Conservation (phyloP, 768 basidiomycete species). For the Naganishia friedmannii region DNA sequence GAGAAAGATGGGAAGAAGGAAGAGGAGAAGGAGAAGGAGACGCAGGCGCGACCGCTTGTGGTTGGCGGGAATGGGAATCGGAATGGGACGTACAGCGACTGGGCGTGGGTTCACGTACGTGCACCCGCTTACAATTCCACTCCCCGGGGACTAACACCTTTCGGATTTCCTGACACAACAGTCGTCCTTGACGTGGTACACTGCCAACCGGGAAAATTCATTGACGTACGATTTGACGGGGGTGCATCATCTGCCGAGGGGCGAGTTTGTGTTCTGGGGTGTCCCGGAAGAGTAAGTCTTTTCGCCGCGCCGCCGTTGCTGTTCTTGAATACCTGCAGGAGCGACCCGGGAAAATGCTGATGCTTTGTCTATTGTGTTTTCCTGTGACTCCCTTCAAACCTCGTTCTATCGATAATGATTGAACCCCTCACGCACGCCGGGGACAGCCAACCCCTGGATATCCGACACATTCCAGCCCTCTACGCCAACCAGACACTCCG, state of each 20-base stretch:
- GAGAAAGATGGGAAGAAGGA: background rate
- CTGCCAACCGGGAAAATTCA: constrained; percentile 9
- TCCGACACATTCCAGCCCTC: constrained; percentile 42
- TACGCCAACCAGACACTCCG: constrained; percentile 22
- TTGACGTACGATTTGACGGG: constrained; percentile 46
- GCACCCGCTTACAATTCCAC: background rate
- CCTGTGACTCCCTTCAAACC: too few species aligned
- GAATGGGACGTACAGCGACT: constrained; percentile 30
- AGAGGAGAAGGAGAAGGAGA: background rate
- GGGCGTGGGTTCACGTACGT: constrained; percentile 43
- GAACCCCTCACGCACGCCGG: too few species aligned
- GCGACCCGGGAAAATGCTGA: too few species aligned
- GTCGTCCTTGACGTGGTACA: constrained; percentile 25
- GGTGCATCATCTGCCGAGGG: constrained; percentile 44
- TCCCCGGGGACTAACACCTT: constrained; percentile 29
- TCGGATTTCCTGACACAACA: constrained; percentile 16
- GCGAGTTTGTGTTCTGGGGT: constrained; percentile 45
- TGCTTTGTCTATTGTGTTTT: too few species aligned
- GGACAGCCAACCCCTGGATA: constrained; percentile 39
- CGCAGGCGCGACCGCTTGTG: too few species aligned
- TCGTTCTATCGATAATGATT: too few species aligned
- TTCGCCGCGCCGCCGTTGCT: background rate
- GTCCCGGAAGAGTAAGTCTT: constrained; percentile 40
- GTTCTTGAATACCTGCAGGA: background rate
- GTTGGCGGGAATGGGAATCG: background rate